phyloP scores from a whole-genome alignment of 805 yeast species.

The Zygosaccharomyces bailii region DNA sequence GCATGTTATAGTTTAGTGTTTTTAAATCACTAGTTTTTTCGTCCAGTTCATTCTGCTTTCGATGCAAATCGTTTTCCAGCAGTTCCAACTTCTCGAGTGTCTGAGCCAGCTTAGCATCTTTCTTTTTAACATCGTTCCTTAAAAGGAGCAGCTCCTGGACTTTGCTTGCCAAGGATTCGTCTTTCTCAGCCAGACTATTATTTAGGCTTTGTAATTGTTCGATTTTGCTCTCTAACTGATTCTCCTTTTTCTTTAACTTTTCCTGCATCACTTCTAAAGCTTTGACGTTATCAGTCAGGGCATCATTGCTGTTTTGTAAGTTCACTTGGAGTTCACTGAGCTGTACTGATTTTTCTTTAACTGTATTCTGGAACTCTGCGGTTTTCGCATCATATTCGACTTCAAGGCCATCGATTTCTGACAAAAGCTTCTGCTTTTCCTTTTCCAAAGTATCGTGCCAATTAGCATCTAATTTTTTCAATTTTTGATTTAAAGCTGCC shows the following conservation, averaged over 20 bases:
- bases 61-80: conserved; percentile 7
- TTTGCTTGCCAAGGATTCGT: conserved; percentile 3
- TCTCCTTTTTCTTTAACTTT: conserved; percentile 6
- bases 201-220: conserved; percentile 5
- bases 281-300: background rate
- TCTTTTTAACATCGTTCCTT: background rate
- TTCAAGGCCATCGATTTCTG: conserved; percentile 5
- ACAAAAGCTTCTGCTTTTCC: conserved; percentile 5
- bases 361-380: background rate
- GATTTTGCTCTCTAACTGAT: background rate
- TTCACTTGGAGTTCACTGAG: background rate
- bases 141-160: background rate
- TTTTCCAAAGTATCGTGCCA: conserved; percentile 11
- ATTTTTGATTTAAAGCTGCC: conserved; percentile 3
- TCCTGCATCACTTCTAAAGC: conserved; percentile 5
- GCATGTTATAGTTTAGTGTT: background rate
- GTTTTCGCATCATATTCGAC: conserved; percentile 5
- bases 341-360: background rate
- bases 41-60: background rate
- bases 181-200: conserved; percentile 7
- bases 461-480: conserved; percentile 4
- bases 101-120: background rate
- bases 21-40: background rate
- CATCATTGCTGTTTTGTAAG: background rate
- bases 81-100: background rate